Conservation (phyloP, 768 basidiomycete genomes). For the Termitomyces sp. region DNA sequence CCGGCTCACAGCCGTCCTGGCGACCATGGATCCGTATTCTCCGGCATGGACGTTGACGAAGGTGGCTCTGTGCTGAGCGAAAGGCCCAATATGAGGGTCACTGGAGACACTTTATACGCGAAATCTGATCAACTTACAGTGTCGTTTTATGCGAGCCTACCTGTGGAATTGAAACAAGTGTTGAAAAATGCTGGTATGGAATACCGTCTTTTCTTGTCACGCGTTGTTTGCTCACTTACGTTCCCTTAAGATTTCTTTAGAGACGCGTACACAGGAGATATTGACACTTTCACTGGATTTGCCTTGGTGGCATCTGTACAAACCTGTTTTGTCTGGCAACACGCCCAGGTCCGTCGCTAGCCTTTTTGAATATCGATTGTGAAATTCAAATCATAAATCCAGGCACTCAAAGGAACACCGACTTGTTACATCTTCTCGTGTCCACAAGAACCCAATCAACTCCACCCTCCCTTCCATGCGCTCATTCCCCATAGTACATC, state of each 20-base stretch:
- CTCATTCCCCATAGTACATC: slow-evolving; percentile 64
- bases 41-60: slow-evolving; percentile 71
- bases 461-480: slow-evolving; percentile 48
- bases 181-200: slow-evolving; percentile 61
- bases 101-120: slow-evolving; percentile 53
- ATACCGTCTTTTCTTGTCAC: not conserved
- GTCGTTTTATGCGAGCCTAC: slow-evolving; percentile 65
- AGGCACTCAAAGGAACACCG: slow-evolving; percentile 67
- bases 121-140: slow-evolving; percentile 71
- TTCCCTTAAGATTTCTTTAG: slow-evolving; percentile 57
- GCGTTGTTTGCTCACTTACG: not conserved
- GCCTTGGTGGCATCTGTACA: slow-evolving; percentile 67
- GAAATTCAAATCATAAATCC: not conserved
- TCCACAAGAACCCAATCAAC: slow-evolving; percentile 42
- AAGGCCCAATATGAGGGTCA: slow-evolving; percentile 28
- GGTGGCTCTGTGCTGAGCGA: slow-evolving; percentile 35
- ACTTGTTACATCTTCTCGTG: slow-evolving; percentile 84
- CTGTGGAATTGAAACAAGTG: slow-evolving; percentile 71
- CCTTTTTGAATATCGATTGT: not conserved
- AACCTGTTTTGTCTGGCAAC: slow-evolving; percentile 84
- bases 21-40: slow-evolving; percentile 42
- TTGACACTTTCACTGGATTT: slow-evolving; percentile 71
- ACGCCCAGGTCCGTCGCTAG: slow-evolving; percentile 52
- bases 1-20: slow-evolving; percentile 25
- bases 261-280: slow-evolving; percentile 65